These are phyloP conservation scores for Fusarium abutilonis DNA, from an alignment of 2,329 filamentous ascomycete species.

Conservation along the genomic window DNA sequence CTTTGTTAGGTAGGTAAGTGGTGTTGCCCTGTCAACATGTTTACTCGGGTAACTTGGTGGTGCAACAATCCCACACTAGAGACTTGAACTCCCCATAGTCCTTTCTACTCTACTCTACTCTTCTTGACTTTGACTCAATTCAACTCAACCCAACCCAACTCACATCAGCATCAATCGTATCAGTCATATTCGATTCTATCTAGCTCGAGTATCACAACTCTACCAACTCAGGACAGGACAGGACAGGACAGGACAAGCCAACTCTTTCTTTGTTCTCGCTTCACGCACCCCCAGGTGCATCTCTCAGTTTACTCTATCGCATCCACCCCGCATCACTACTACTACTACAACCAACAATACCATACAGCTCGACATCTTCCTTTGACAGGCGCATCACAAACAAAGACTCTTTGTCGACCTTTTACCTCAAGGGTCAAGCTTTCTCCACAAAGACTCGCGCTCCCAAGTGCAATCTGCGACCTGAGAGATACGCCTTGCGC, in stretches of 20 bases:
- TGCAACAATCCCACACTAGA: slow-evolving; percentile 43
- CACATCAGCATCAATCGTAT: slow-evolving; percentile 18
- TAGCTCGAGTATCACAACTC: slow-evolving; percentile 21
- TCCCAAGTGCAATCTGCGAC: slow-evolving; percentile 29
- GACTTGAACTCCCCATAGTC: slow-evolving; percentile 39
- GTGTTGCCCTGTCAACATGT: slow-evolving; percentile 52
- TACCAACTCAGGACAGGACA: not conserved
- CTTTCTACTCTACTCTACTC: slow-evolving; percentile 12
- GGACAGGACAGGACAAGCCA: not conserved
- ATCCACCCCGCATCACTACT: slow-evolving; percentile 38
- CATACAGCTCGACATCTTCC: slow-evolving; percentile 2
- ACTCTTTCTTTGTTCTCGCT: not conserved
- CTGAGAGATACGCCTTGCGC: slow-evolving; percentile 35
- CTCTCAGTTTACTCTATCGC: slow-evolving; percentile 19
- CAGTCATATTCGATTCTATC: slow-evolving; percentile 11
- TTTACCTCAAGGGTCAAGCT: slow-evolving; percentile 14
- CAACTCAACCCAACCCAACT: slow-evolving; percentile 32
- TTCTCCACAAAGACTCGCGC: slow-evolving; percentile 34
- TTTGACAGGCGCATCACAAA: slow-evolving; percentile 7
- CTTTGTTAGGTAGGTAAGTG: slow-evolving; percentile 10
- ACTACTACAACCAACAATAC: slow-evolving; percentile 5
- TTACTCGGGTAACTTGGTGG: slow-evolving; percentile 46
- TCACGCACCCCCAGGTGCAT: slow-evolving; percentile 1
- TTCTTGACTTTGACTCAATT: slow-evolving; percentile 13
- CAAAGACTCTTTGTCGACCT: slow-evolving; percentile 7